Evolutionary conservation across 2,329 filamentous ascomycete species (phyloP), one percentile per base, ranked within the genome.

Genomic region (Gaeumannomyces sp.): DNA sequence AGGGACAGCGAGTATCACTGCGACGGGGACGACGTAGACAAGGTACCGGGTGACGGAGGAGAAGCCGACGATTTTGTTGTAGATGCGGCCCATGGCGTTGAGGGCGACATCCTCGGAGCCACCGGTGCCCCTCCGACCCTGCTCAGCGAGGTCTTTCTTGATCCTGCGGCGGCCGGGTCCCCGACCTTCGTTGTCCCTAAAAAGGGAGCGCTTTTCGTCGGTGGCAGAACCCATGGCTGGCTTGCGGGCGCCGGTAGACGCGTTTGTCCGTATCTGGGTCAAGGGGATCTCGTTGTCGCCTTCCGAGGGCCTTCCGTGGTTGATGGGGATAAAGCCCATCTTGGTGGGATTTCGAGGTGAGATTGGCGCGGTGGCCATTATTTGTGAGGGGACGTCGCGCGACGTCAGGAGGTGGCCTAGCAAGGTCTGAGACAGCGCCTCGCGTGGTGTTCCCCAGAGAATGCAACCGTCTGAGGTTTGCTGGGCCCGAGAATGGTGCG

Each of bases 1-100:
- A 16, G 88, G 88, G 7, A 87, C 73, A 10, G 86, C 86, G 63
- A 91, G 79, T 31, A 89, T 71, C 22, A 88, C 66, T 60, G 81
- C 86, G 35, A 91, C 77, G 6, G 89, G 89, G 29, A 88, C 76
- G 67, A 91, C 82, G 71, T 90, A 91, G 68, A 91, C 80, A 61
- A 89, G 77, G 72, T 91, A 91, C 60, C 88, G 81, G 4, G 85
- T 88, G 67, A 89, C 71, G 67, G 87, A 79, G 10, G 85, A 88
- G 71, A 87, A 87, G 69, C 80, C 79, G 66, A 90, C 77, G 67
- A 91, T 81, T 73, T 84, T 88, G 71, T 82, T 80, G 76, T 91
- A 89, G 50, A 91, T 72, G 66, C 81, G 81, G 59, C 89, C 89
- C 80, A 91, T 85, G 66, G 83, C 83, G 69, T 87, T 91, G 68